phyloP scores from a whole-genome alignment of 2,329 filamentous ascomycete species.

The Parascedosporium putredinis region DNA sequence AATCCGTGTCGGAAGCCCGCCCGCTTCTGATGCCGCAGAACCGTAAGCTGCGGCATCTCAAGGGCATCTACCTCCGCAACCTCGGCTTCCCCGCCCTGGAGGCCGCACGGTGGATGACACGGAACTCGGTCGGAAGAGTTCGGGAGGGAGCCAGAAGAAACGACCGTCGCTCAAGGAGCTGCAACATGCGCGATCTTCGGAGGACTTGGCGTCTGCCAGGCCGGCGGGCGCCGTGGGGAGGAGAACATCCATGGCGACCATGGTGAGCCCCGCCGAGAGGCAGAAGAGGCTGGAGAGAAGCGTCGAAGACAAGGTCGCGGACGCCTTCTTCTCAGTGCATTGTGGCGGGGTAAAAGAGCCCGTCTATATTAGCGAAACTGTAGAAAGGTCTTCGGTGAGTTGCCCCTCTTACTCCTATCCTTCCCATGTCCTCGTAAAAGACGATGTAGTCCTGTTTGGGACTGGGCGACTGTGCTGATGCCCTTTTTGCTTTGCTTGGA shows the following conservation, averaged over 20 bases:
- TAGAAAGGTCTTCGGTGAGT: constrained; percentile 59
- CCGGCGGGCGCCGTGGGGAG: constrained; percentile 11
- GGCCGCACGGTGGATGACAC: constrained; percentile 72
- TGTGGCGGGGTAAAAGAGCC: constrained; percentile 55
- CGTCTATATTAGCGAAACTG: constrained; percentile 81
- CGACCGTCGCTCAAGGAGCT: constrained; percentile 25
- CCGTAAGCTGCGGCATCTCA: constrained; percentile 77
- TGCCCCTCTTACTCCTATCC: neutral
- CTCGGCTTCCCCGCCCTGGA: constrained; percentile 53
- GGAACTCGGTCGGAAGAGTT: constrained; percentile 46
- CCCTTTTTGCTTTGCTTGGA: no score
- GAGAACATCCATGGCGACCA: constrained; percentile 8
- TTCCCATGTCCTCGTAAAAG: no score
- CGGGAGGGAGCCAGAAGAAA: constrained; percentile 21
- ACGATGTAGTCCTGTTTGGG: neutral
- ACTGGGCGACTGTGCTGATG: neutral
- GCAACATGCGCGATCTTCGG: constrained; percentile 46
- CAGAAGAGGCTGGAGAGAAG: constrained; percentile 65
- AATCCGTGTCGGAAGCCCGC: constrained; percentile 19
- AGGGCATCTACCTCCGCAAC: constrained; percentile 80
- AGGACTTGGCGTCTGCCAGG: constrained; percentile 30
- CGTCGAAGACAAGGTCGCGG: constrained; percentile 64
- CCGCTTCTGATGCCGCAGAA: constrained; percentile 60
- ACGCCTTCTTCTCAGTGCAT: constrained; percentile 83
- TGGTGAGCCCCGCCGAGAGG: constrained; percentile 28